Base-by-base conservation (phyloP, 306 rosid genomes). In the Citrullus colocynthis region DNA sequence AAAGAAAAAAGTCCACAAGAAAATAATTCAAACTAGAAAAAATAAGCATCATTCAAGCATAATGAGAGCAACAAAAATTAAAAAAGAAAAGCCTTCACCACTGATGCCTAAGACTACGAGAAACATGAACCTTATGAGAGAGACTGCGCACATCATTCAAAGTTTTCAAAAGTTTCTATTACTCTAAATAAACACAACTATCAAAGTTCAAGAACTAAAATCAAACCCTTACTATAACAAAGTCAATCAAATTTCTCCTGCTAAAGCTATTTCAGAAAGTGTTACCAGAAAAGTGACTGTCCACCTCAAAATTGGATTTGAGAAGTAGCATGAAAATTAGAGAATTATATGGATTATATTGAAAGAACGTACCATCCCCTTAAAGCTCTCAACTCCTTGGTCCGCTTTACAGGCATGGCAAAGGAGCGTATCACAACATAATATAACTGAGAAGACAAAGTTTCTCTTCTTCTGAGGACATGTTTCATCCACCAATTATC, bases 351-450 rank as follows among this genome's bases (percentile, higher is more conserved):
- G 24, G 63, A 74, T 39, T 16, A 63, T 20, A 70, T 21, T 58
- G 76, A 85, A 82, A 84, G 75, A 51, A 80, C 84, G 54, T 88
- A 92, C 97, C 99, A 92, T 84, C 99, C 97, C 73, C 82, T 80
- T 69, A 95, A 85, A 80, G 93, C 93, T 82, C 93, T 87, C 71
- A 95, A 87, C 81, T 95, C 96, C 84, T 86, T 92, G 55, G 90
- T 92, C 80, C 97, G 88, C 85, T 92, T 95, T 64, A 92, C 86
- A 20, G 92, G 89, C 90, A 92, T 84, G 48, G 93, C 87, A 80
- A 90, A 85, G 54, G 78, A 76, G 81, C 80, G 75, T 78, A 95
- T 86, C 73, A 75, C 85, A 80, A 78, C 82, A 72, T 81, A 82
- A 62, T 79, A 80, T 34, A 88, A 80, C 72, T 82, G 74, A 78